These are phyloP conservation scores for Dryas drummondii DNA, from an alignment of 306 rosid species.

Conservation along the genomic window DNA sequence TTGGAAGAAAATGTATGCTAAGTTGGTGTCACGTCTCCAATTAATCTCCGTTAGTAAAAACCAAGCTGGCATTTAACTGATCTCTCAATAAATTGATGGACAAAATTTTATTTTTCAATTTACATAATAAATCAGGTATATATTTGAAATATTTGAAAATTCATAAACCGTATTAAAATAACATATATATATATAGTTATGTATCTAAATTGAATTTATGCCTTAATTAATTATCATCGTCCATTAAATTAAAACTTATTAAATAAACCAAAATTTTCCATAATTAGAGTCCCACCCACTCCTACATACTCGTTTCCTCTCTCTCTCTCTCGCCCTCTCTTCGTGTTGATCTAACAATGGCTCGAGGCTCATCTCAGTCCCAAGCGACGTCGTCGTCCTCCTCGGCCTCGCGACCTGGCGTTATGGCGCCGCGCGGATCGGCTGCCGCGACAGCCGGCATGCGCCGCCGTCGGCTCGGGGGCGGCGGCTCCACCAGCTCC, in stretches of 20 bases:
- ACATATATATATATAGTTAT: too few species aligned
- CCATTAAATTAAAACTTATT: neutral
- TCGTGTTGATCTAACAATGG: constrained; percentile 45
- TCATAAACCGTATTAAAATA: too few species aligned
- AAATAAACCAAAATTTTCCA: neutral
- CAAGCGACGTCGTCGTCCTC: constrained; percentile 59
- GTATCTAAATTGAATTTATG: too few species aligned
- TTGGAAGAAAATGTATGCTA: too few species aligned
- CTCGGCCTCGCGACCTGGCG: constrained; percentile 58
- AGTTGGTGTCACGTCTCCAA: too few species aligned
- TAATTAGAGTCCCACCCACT: neutral
- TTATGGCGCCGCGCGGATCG: constrained; percentile 82
- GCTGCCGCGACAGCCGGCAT: constrained; percentile 88
- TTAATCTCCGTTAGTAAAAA: too few species aligned
- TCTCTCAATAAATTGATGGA: too few species aligned
- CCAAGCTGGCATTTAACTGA: too few species aligned
- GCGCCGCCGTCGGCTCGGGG: constrained; percentile 77
- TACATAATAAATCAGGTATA: too few species aligned
- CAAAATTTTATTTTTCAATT: too few species aligned
- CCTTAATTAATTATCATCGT: too few species aligned
- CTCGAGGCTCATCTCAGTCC: constrained; percentile 87
- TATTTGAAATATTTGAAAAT: too few species aligned
- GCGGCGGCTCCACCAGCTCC: constrained; percentile 19
- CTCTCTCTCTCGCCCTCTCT: neutral
- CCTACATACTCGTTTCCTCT: neutral